Base-by-base conservation (phyloP, 169 alveolate genomes). In the Theileria orientalis region DNA sequence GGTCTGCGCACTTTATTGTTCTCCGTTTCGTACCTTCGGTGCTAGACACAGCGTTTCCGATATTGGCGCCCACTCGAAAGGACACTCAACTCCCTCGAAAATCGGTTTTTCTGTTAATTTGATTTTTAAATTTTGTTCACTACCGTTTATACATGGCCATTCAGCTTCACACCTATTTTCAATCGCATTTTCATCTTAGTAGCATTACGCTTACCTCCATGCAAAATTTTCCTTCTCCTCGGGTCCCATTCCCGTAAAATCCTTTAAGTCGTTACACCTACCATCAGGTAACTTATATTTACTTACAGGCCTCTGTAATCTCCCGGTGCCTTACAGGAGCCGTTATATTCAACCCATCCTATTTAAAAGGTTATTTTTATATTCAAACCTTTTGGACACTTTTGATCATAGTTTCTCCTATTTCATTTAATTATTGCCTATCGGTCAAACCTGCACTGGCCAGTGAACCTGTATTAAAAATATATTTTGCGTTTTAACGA, bases 141-240 rank as follows among this genome's bases (percentile, higher is more conserved):
- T 78, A 78, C 87, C 83, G 21, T 60, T 76, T 16, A 82, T 54
- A 35, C 93, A 87, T 14, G 93, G 91, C 93, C 93, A 87, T 74
- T 83, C 83, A 21, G 76, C 86, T 42, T 85, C 78, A 74, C 93
- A 87, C 13, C 90, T 83, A 32, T 32, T 23, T 19, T 32, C 16
- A 21, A 37, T n/a, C n/a, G n/a, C n/a, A n/a, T 37, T 59, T 57
- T 6, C 8, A 54, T 9, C 52, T 14, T 14, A 14, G 27, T 19
- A 13, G 35, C 7, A 2, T 54, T 25, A 46, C 5, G 3, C 49
- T 23, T 35, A 64, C 74, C 47, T 30, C 79, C 77, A 72, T 9
- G 88, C 84, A 42, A 61, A 80, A 0, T 80, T 78, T 40, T 51
- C 75, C n/a, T 72, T 49, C 32, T 67, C 84, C 11, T 52, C 37